Conservation (phyloP, 495 filamentous ascomycete genomes). For the Niebla homalea region DNA sequence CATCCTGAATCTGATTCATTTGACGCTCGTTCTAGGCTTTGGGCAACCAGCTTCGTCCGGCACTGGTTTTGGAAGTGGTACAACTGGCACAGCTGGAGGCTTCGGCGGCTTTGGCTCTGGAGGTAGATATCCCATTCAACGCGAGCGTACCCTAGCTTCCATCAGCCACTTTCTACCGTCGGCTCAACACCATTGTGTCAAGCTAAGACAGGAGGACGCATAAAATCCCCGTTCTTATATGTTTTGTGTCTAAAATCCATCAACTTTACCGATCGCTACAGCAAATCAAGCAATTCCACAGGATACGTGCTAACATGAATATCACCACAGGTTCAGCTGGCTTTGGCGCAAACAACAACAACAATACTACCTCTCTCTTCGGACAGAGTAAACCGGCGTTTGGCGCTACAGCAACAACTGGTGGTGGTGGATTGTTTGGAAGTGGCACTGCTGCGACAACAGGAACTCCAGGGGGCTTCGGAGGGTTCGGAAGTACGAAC, state of each 20-base stretch:
- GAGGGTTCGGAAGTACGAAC: conserved; percentile 37
- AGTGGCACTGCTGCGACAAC: conserved; percentile 27
- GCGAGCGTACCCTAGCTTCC: too few species aligned
- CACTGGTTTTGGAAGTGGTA: conserved; percentile 31
- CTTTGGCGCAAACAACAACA: conserved; percentile 35
- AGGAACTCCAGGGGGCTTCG: conserved; percentile 38
- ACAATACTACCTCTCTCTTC: conserved; percentile 21
- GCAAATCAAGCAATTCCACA: too few species aligned
- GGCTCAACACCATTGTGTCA: too few species aligned
- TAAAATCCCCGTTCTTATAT: too few species aligned
- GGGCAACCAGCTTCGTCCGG: conserved; percentile 33
- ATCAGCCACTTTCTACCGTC: too few species aligned
- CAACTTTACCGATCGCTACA: too few species aligned
- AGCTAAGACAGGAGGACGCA: too few species aligned
- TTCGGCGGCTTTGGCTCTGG: conserved; percentile 41
- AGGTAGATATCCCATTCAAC: conserved; percentile 13
- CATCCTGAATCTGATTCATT: conserved; percentile 3
- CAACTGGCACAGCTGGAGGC: conserved; percentile 25
- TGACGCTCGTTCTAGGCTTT: conserved; percentile 39
- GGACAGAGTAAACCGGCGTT: conserved; percentile 25
- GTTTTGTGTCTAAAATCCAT: too few species aligned
- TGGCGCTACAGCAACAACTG: conserved; percentile 25
- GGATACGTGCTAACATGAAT: background rate
- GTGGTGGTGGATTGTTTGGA: conserved; percentile 30
- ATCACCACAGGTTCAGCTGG: conserved; percentile 21